Evolutionary conservation across 192 early-diverging fungal species (phyloP), one percentile per base, ranked within the genome.

Genomic region (Phycomyces blakesleeanus): DNA sequence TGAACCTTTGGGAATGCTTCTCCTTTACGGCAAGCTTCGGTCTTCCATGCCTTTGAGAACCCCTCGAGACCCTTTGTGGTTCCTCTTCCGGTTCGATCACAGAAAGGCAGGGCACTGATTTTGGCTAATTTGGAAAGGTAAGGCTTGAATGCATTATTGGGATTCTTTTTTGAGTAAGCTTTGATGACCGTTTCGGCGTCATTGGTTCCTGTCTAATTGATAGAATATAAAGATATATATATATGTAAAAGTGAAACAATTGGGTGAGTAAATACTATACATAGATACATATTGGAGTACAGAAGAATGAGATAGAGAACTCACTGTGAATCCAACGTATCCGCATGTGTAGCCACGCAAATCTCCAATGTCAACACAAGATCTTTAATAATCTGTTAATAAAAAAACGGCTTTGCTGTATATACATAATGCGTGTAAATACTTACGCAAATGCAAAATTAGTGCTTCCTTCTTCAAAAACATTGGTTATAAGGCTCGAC

Each of bases 381-480:
- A 59, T 40, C 58, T 59, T 47, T 59, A 47, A 11, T 42, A 5
- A 42, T 18, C 16, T 24, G 8, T n/a, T n/a, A n/a, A n/a, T n/a
- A n/a, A n/a, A 58, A 22, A 25, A 6, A 2, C 24, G n/a, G 22
- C 42, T 39, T 39, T 20, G 24, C 20, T 38, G 29, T 7, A 47
- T 42, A 16, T 44, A 22, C 44, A 41, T 18, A 15, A 41, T 40
- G 38, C 16, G 8, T 6, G 2, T 57, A 39, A 20, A 41, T 20
- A 41, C 57, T 59, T 26, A 59, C 58, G 69, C 61, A 64, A 59
- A 71, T 20, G 56, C 69, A 56, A 64, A 59, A 18, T 51, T 42
- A n/a, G 63, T 52, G 22, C 64, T 63, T 20, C 69, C 63, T 29
- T 71, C 62, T 34, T 71, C 69, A 20, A 71, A 71, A 39, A 71